Conservation (phyloP, 345 rosid species). For the Bruguiera sexangula region DNA sequence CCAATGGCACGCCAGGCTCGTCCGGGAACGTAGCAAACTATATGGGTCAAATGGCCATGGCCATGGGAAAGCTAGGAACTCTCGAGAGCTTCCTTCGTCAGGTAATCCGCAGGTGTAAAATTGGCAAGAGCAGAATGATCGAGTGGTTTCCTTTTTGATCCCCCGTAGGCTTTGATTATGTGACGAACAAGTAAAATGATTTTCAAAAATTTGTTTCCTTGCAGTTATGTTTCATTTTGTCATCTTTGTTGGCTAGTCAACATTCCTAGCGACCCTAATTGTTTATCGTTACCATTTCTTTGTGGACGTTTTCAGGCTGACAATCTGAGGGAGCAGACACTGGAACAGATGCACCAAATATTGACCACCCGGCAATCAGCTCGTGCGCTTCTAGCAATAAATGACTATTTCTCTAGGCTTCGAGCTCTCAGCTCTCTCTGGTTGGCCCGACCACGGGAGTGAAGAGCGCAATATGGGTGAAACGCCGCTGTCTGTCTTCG, state of each 20-base stretch:
- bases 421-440: conserved; percentile 93
- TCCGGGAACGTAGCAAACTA: conserved; percentile 85
- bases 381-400: conserved; percentile 64
- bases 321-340: conserved; percentile 51
- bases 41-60: conserved; percentile 99
- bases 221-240: no score
- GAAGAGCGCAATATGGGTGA: neutral
- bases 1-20: conserved; percentile 67
- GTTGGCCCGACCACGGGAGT: conserved; percentile 66
- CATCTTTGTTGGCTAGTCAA: neutral
- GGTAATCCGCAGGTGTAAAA: conserved; percentile 25
- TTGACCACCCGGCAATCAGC: conserved; percentile 84
- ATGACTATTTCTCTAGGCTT: conserved; percentile 76
- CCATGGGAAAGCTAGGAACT: conserved; percentile 94
- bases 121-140: no score
- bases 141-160: no score
- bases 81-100: conserved; percentile 81
- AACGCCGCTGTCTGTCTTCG: neutral
- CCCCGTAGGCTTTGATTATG: no score
- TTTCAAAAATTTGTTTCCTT: no score
- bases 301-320: conserved; percentile 27
- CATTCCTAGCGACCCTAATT: neutral
- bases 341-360: conserved; percentile 57
- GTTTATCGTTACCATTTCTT: neutral
- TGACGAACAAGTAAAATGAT: no score